Base-by-base conservation (phyloP, 1,284 basidiomycete species). In the Sporisorium sorghi region DNA sequence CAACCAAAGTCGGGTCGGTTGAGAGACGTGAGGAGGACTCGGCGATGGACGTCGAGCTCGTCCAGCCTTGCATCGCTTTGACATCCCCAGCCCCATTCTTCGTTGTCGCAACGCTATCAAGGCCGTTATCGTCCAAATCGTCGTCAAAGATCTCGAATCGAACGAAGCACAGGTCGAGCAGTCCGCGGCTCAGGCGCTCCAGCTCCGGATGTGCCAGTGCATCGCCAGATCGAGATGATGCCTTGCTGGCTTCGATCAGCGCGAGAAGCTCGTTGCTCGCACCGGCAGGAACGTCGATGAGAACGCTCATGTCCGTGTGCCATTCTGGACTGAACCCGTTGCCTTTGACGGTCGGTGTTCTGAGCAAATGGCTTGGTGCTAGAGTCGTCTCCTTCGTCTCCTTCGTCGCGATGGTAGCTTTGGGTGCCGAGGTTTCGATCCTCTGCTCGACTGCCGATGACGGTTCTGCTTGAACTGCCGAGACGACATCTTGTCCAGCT, bases 251-350 rank as follows among this genome's bases (percentile, higher is more conserved):
- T 35, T 66, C 51, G 23, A 66, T 32, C 24, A 69, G 39, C 23
- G 66, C 54, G 5, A 57, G 19, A 7, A 72, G 54, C 15, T 73
- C 64, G 44, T 48, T 39, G 32, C 54, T 59, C 10, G 66, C 48
- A 12, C 79, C 73, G 9, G 76, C 75, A 1, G 82, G 80, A 1
- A 83, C 47, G 17, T 79, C 76, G 50, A 84, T 59, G n/a, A 60
- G 70, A 15, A 83, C 49, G 17, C 44, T 65, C 50, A 81, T 66
- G 4, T 50, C 47, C 8, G 77, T 66, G 43, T 81, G 58, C 81
- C 82, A 84, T 17, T 73, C 48, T 6, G 83, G 83, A 49, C 75
- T 81, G 54, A 84, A 82, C 26, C 82, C 83, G 40, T 82, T 81
- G 4, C 69, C 62, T 17, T 65, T 71, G 12, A 83, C 67, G 0